These are phyloP conservation scores for Boehmeria nivea DNA, from an alignment of 306 rosid species.

Conservation along the genomic window DNA sequence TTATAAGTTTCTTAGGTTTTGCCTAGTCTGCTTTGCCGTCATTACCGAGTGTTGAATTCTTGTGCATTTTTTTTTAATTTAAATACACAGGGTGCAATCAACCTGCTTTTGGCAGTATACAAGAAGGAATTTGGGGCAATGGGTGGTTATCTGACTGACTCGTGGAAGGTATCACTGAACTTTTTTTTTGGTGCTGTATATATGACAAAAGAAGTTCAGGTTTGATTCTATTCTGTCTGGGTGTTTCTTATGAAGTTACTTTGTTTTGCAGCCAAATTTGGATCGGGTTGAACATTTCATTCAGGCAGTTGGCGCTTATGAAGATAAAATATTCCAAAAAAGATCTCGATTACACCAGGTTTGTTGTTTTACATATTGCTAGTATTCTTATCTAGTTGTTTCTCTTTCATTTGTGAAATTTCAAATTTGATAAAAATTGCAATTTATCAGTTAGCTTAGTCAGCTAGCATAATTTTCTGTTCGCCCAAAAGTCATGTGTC, in stretches of 20 bases:
- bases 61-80: too few relatives aligned
- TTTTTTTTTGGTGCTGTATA: not conserved
- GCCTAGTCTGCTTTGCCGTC: not conserved
- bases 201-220: not conserved
- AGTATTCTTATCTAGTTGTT: not conserved
- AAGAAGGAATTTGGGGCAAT: slow-evolving; percentile 65
- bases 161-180: slow-evolving; percentile 55
- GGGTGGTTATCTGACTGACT: slow-evolving; percentile 91
- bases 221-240: not conserved
- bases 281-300: slow-evolving; percentile 76
- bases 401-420: not conserved
- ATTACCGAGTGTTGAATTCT: not conserved
- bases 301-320: slow-evolving; percentile 89
- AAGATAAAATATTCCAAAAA: slow-evolving; percentile 87
- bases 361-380: slow-evolving; percentile 2
- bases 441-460: not conserved
- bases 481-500: too few relatives aligned
- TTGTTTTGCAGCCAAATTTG: slow-evolving; percentile 61
- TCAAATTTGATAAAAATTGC: not conserved
- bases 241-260: not conserved
- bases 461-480: too few relatives aligned
- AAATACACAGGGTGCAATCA: slow-evolving; percentile 76
- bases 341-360: slow-evolving; percentile 89
- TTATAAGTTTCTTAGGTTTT: not conserved
- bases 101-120: slow-evolving; percentile 85